Conservation (phyloP, 169 alveolate species). For the Theileria annulata region DNA sequence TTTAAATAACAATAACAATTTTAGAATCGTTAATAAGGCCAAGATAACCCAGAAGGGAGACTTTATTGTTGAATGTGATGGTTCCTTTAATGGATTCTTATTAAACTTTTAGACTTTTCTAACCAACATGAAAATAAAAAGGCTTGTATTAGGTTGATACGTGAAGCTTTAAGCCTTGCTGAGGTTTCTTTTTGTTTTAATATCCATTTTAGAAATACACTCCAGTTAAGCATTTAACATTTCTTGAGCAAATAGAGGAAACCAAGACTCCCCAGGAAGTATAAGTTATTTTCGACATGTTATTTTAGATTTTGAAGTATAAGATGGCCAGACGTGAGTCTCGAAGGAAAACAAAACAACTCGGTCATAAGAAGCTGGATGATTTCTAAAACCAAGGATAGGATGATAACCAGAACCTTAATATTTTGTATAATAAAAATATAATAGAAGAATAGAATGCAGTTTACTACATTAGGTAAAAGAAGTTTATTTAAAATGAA, state of each 20-base stretch:
- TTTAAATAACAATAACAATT: neutral
- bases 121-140: slow-evolving; percentile 56
- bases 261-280: slow-evolving; percentile 49
- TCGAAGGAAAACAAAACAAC: slow-evolving; percentile 35
- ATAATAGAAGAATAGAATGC: neutral
- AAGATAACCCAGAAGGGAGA: slow-evolving; percentile 60
- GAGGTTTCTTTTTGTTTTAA: slow-evolving; percentile 27
- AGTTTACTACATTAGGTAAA: neutral
- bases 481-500: neutral
- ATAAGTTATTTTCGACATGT: neutral
- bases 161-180: slow-evolving; percentile 45
- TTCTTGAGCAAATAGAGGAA: slow-evolving; percentile 57
- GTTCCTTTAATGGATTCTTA: neutral
- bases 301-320: slow-evolving; percentile 42
- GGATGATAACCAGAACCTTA: neutral
- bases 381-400: slow-evolving; percentile 29
- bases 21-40: slow-evolving; percentile 35
- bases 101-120: slow-evolving; percentile 23
- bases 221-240: slow-evolving; percentile 28
- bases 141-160: slow-evolving; percentile 45
- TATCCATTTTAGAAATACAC: slow-evolving; percentile 27
- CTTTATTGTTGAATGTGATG: slow-evolving; percentile 60
- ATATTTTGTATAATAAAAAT: neutral
- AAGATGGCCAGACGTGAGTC: slow-evolving; percentile 44
- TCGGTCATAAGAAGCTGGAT: slow-evolving; percentile 56